Percentiles rank a stretch among this genome's conserved stretches.
phyloP scores from a whole-genome alignment of 768 basidiomycete genomes.

The Mrakia hoshinonis region DNA sequence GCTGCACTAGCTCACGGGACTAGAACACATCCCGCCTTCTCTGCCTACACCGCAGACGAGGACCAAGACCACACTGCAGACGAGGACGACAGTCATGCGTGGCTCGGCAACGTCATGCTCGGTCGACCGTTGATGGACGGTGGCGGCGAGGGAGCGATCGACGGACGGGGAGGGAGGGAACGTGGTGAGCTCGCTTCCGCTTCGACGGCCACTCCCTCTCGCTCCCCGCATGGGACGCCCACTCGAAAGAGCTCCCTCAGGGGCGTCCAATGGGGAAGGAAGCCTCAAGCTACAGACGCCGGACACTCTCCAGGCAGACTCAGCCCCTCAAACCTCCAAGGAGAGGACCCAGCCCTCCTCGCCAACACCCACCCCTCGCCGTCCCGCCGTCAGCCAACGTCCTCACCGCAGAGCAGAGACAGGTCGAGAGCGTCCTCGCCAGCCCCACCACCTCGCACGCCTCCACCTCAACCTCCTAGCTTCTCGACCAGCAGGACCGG shows the following conservation, averaged over 20 bases:
- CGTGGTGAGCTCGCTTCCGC: not conserved
- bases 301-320: no score
- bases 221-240: not conserved
- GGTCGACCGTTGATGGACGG: not conserved
- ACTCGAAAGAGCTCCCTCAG: not conserved
- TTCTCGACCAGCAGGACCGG: no score
- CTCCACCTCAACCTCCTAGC: no score
- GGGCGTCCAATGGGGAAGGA: constrained; percentile 2
- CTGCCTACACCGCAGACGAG: not conserved
- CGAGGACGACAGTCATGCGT: not conserved
- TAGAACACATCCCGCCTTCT: no score
- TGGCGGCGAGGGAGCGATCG: not conserved
- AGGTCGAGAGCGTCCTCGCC: no score
- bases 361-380: no score
- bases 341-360: no score
- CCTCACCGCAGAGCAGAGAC: no score
- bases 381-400: no score
- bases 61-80: not conserved
- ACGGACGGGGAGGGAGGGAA: not conserved
- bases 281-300: no score
- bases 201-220: not conserved
- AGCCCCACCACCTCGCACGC: no score
- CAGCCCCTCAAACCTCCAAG: no score
- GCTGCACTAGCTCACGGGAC: not conserved
- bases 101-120: not conserved